These are phyloP conservation scores for Diutina rugosa DNA, from an alignment of 1,139 yeast genomes.

Conservation along the genomic window DNA sequence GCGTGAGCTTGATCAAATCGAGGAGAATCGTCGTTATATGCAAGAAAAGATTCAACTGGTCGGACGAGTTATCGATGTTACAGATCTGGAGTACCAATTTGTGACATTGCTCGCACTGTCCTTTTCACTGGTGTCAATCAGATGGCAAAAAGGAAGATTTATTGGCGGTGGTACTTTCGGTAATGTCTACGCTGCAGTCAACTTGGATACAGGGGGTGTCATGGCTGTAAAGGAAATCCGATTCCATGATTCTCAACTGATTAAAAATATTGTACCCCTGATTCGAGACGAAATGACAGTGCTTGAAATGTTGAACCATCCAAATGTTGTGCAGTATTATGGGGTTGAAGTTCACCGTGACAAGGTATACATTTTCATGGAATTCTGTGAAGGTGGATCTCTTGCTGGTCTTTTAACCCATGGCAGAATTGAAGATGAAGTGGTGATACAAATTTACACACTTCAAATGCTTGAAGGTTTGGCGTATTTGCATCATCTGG, in stretches of 20 bases:
- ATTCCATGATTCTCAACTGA: conserved; percentile 79
- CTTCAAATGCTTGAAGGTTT: conserved; percentile 91
- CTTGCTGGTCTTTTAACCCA: conserved; percentile 66
- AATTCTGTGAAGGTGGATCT: conserved; percentile 94
- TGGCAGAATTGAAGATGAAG: conserved; percentile 92
- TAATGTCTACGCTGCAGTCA: conserved; percentile 82
- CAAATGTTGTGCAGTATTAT: conserved; percentile 88
- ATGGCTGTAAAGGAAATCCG: conserved; percentile 95
- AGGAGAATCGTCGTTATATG: conserved; percentile 37
- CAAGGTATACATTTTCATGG: conserved; percentile 93
- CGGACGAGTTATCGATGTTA: conserved; percentile 82
- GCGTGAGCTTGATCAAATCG: conserved; percentile 47
- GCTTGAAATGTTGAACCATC: conserved; percentile 86
- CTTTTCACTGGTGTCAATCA: conserved; percentile 78
- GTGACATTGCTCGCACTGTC: conserved; percentile 81
- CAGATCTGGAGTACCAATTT: conserved; percentile 79
- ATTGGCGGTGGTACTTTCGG: conserved; percentile 97
- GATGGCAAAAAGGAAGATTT: conserved; percentile 94
- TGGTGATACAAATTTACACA: conserved; percentile 82
- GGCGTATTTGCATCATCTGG: conserved; percentile 87
- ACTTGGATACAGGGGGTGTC: conserved; percentile 88
- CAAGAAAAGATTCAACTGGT: conserved; percentile 42
- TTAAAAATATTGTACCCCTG: conserved; percentile 74
- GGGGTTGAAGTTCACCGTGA: conserved; percentile 98
- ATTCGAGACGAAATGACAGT: conserved; percentile 96